These are phyloP conservation scores for Dictyostelium firmibasis DNA, from an alignment of 78 protist species.

Conservation along the genomic window DNA sequence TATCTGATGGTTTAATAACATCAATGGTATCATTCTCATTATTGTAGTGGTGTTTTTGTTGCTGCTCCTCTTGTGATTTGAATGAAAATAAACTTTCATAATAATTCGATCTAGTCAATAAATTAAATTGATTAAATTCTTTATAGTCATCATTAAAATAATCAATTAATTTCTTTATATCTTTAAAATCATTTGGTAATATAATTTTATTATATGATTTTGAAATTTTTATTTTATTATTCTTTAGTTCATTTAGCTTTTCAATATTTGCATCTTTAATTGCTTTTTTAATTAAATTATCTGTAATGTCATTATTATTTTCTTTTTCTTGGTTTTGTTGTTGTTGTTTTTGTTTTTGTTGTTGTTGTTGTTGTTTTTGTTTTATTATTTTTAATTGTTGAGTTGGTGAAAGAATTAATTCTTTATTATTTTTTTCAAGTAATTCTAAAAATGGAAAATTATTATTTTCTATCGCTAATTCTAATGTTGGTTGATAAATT, in stretches of 20 bases:
- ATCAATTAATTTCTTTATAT: not conserved
- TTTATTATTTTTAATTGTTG: not conserved
- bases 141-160: not conserved
- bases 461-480: not conserved
- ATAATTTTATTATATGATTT: not conserved
- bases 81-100: not conserved
- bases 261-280: not conserved
- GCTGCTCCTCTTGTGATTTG: not conserved
- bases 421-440: not conserved
- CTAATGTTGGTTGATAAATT: not conserved
- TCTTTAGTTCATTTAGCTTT: not conserved
- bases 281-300: not conserved
- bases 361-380: not conserved
- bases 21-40: not conserved
- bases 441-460: not conserved
- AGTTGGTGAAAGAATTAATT: not conserved
- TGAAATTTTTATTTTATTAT: not conserved
- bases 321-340: not conserved
- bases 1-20: not conserved
- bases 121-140: not conserved
- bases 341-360: not conserved
- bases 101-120: not conserved
- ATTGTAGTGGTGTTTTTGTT: too few relatives aligned
- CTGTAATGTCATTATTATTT: not conserved
- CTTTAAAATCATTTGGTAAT: not conserved